Evolutionary conservation across 2,329 filamentous ascomycete genomes (phyloP), one percentile per base, ranked within the genome.

Genomic region (Aspergillus tubingensis): DNA sequence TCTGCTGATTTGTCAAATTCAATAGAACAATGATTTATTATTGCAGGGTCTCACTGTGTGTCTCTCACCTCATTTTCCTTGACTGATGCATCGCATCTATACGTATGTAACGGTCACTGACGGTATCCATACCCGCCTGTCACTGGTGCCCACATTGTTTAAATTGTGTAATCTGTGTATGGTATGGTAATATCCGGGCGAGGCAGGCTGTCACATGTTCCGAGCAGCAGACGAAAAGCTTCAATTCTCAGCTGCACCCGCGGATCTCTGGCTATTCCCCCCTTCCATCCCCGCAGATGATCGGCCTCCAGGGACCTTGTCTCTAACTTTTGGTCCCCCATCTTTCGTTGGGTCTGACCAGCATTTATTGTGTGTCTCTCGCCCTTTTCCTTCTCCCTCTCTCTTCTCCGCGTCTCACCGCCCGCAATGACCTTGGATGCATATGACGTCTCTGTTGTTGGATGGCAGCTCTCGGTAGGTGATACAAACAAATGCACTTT

Each of bases 401-500:
- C 56, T 49, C 30, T 57, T 48, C 38, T 50, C 30, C 52, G 41
- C 58, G 49, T 36, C 52, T 65, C 61, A 62, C 63, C 66, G 62
- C 68, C 66, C 71, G 70, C 71, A 68, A 72, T 74, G 72, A 69
- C 63, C 68, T 52, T 69, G 67, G 65, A 66, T 66, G 65, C 64
- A 64, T 67, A 74, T 73, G 72, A 74, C 67, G 69, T 71, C 69
- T 67, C 68, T 70, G 65, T 77, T 82, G 78, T 77, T 82, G 78
- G 71, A 82, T 82, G 80, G 80, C 80, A 78, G 80, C 80, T 71
- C 74, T 82, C 75, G 80, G 79, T 80, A 78, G 63, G 70, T 67
- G 59, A 50, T 50, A 54, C 36, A 58, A 36, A 38, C 49, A 51
- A 50, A 55, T 15, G 17, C 53, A 27, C 21, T 44, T 25, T 30